Percentiles rank a stretch among this genome's conserved stretches.
These are phyloP conservation scores for Edaphochlamys debaryana DNA, from an alignment of 139 green algal species.

Conservation along the genomic window DNA sequence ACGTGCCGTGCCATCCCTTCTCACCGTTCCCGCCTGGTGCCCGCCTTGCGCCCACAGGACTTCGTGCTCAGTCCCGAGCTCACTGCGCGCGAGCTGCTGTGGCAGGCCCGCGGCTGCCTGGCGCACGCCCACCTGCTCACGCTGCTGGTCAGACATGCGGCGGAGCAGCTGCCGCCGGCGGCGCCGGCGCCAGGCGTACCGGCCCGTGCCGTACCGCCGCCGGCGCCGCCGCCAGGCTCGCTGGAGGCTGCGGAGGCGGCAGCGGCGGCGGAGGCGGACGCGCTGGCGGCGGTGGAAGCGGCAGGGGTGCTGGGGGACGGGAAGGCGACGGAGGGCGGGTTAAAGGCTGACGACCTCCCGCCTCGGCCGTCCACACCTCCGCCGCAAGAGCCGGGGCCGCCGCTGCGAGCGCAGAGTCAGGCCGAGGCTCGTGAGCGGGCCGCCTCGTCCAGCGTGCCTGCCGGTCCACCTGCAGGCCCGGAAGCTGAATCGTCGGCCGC, in stretches of 20 bases:
- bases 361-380: conserved; percentile 18
- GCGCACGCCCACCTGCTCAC: conserved; percentile 20
- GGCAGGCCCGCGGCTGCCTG: conserved; percentile 31
- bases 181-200: background rate
- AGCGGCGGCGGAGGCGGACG: background rate
- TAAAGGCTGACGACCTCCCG: background rate
- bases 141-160: conserved; percentile 28
- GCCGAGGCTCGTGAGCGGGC: too few relatives aligned
- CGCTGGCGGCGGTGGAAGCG: background rate
- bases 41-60: too few relatives aligned
- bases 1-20: too few relatives aligned
- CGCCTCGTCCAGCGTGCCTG: too few relatives aligned
- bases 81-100: conserved; percentile 31
- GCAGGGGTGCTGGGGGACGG: background rate
- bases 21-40: too few relatives aligned
- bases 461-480: too few relatives aligned
- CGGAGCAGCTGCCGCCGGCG: conserved; percentile 13
- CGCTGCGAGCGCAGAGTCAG: background rate
- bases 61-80: conserved; percentile 31
- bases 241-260: background rate
- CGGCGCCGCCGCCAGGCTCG: background rate
- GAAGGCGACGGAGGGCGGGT: background rate
- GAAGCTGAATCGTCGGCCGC: too few relatives aligned
- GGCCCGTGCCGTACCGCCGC: background rate
- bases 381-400: background rate